phyloP scores from a whole-genome alignment of 495 filamentous ascomycete genomes.

The Trichodelitschia bisporula region DNA sequence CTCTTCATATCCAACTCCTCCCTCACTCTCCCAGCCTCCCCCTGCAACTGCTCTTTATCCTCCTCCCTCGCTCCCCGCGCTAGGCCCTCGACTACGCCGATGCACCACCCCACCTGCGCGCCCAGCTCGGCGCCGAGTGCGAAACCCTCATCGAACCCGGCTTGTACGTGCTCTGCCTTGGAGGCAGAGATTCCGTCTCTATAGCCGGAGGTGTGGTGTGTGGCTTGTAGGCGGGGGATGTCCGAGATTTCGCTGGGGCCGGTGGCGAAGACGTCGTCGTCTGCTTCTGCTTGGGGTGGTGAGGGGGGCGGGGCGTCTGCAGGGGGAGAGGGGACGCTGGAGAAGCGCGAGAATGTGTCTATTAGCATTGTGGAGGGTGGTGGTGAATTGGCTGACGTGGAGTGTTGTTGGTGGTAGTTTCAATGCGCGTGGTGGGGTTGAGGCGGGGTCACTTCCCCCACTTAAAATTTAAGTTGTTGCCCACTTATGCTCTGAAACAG shows the following conservation, averaged over 20 bases:
- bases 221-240: constrained; percentile 44
- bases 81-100: constrained; percentile 27
- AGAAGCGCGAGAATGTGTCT: too few species aligned
- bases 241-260: constrained; percentile 48
- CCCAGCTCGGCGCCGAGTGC: constrained; percentile 54
- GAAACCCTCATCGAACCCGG: constrained; percentile 77
- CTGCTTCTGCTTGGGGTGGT: too few species aligned
- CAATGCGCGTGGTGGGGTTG: too few species aligned
- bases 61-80: constrained; percentile 9
- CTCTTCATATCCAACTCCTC: constrained; percentile 32
- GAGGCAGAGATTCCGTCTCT: constrained; percentile 56
- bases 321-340: too few species aligned
- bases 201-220: constrained; percentile 72
- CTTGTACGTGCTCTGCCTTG: constrained; percentile 46
- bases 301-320: too few species aligned
- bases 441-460: too few species aligned
- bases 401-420: too few species aligned
- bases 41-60: constrained; percentile 4
- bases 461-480: too few species aligned
- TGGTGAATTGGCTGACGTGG: too few species aligned
- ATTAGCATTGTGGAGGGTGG: too few species aligned
- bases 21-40: constrained; percentile 22
- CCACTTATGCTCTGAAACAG: too few species aligned
- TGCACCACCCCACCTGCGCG: constrained; percentile 45
- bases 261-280: too few species aligned